phyloP scores from a whole-genome alignment of 805 yeast species.

The Ogataea nakhonphanomensis region DNA sequence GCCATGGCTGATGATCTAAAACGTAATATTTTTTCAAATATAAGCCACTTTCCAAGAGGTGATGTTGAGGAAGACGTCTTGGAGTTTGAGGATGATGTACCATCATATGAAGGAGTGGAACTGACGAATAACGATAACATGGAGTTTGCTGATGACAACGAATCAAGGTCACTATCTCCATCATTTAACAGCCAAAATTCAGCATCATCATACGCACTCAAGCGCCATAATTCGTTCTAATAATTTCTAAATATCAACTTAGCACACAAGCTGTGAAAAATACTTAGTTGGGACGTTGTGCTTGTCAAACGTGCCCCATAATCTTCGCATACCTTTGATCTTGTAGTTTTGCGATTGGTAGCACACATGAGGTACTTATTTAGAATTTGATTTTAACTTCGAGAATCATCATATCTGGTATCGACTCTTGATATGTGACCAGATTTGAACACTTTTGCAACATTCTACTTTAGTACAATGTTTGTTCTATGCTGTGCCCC shows the following conservation, averaged over 20 bases:
- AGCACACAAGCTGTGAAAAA: constrained; percentile 3
- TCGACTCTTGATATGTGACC: too few species aligned
- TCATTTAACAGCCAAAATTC: background rate
- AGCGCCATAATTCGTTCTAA: constrained; percentile 7
- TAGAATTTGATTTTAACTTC: too few species aligned
- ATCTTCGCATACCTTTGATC: too few species aligned
- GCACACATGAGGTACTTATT: too few species aligned
- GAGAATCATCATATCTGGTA: too few species aligned
- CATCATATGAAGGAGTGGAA: background rate
- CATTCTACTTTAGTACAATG: too few species aligned
- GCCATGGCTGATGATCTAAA: constrained; percentile 12
- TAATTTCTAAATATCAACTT: background rate
- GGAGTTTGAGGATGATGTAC: constrained; percentile 2
- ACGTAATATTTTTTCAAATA: background rate
- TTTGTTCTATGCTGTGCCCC: too few species aligned
- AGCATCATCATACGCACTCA: background rate
- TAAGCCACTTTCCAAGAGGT: too few species aligned
- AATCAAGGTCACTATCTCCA: background rate
- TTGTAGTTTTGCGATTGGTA: too few species aligned
- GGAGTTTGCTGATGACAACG: background rate
- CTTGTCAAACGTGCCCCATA: too few species aligned
- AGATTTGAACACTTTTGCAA: too few species aligned
- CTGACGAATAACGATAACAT: too few species aligned
- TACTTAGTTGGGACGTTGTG: constrained; percentile 5
- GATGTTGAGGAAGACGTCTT: constrained; percentile 1